Base-by-base conservation (phyloP, 768 basidiomycete genomes). In the Strobilomyces confusus region DNA sequence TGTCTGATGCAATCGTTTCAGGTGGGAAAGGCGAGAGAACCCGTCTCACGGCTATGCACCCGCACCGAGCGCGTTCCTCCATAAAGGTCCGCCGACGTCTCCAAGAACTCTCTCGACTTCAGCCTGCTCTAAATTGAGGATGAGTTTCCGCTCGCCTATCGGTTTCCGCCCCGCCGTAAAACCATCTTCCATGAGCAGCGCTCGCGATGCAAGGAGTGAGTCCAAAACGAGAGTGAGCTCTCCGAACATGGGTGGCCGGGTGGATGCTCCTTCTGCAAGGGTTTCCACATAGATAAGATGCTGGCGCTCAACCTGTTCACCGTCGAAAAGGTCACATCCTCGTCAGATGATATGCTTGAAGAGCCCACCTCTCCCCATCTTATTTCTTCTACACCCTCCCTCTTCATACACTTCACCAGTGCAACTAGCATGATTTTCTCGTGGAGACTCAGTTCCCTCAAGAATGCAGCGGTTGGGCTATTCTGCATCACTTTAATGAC, bases 401-500 rank as follows among this genome's bases (percentile, higher is more conserved):
- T 77, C 66, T 85, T 84, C 41, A 91, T 79, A 64, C 91, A 92
- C 61, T 88, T 87, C 23, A 95, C 72, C 34, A 95, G 67, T 1
- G 93, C 83, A 15, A 87, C 87, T 17, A 98, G 77, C 85, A 97
- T 86, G 44, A 95, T 77, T 37, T 87, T 82, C 66, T 97, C 93
- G 63, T 95, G 92, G 57, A 92, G 78, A 70, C 89, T 89, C 60
- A 92, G 86, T 33, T 89, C 84, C 43, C 80, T 80, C 23, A 98
- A 70, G 64, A 86, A 97, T 14, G 85, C 84, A 5, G 91, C 88
- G 1, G 87, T 92, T 2, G 94, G 94, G 59, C 89, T 94, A 60
- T 90, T 92, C 63, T 95, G 92, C 86, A 95, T 89, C 37, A 80
- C 81, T 59, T 82, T 81, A 49, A 93, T 83, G 9, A 95, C 92